phyloP scores from a whole-genome alignment of 148 eudicot species.

The Rhododendron griersonianum region DNA sequence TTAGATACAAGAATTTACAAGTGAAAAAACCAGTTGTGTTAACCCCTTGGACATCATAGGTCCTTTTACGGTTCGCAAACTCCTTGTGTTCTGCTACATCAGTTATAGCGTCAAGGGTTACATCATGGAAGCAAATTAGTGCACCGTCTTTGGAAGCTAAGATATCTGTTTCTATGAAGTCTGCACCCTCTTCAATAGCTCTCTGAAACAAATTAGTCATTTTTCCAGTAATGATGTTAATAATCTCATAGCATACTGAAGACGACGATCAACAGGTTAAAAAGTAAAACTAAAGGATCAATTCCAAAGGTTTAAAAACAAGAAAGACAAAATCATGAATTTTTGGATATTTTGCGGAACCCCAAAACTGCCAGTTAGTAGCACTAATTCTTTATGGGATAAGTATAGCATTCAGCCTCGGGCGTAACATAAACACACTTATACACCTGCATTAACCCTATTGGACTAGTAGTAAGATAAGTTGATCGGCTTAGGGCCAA shows the following conservation, averaged over 20 bases:
- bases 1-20: constrained; percentile 26
- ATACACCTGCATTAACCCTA: no score
- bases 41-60: constrained; percentile 70
- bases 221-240: not conserved
- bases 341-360: not conserved
- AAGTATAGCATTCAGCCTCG: no score
- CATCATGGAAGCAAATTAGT: constrained; percentile 77
- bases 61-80: constrained; percentile 61
- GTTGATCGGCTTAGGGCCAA: not conserved
- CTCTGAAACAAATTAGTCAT: constrained; percentile 37
- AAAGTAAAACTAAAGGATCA: not conserved
- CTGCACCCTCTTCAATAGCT: constrained; percentile 89
- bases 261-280: not conserved
- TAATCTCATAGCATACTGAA: not conserved
- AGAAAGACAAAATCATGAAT: not conserved
- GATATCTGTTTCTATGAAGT: constrained; percentile 87
- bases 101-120: constrained; percentile 58
- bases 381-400: no score
- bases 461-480: no score
- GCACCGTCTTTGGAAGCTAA: constrained; percentile 77
- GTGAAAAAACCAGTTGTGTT: constrained; percentile 62
- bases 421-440: no score
- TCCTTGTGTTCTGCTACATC: constrained; percentile 58
- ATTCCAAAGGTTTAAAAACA: not conserved
- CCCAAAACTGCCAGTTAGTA: no score